Percentiles rank a stretch among this genome's conserved stretches.
phyloP scores from a whole-genome alignment of 257 asterid genomes.

The Parsonsia alboflavescens region DNA sequence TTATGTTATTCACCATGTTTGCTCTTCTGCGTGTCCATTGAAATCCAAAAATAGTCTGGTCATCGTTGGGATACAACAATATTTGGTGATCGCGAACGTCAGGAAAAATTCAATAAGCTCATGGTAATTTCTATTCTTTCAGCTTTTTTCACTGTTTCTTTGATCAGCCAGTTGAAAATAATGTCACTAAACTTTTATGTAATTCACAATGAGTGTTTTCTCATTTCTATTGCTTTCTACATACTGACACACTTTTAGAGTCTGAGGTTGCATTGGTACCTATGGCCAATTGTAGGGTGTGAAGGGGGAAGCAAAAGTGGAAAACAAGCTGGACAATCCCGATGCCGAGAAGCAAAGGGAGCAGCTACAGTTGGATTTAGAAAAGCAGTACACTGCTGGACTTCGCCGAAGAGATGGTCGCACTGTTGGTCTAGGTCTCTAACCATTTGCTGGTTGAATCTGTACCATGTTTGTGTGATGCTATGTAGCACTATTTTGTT shows the following conservation, averaged over 20 bases:
- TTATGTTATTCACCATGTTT: constrained; percentile 40
- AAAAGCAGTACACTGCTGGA: constrained; percentile 97
- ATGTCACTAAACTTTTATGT: neutral
- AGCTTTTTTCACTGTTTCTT: constrained; percentile 14
- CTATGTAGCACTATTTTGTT: neutral
- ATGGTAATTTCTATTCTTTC: constrained; percentile 62
- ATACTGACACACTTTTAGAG: constrained; percentile 93
- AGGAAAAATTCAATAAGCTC: constrained; percentile 97
- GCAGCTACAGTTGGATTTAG: constrained; percentile 85
- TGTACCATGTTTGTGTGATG: neutral
- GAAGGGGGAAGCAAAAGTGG: constrained; percentile 67
- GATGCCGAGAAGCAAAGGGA: constrained; percentile 73
- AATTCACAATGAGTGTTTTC: constrained; percentile 3
- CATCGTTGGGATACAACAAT: constrained; percentile 76
- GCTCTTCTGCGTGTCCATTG: constrained; percentile 29
- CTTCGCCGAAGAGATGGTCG: constrained; percentile 98
- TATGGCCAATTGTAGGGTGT: constrained; percentile 99
- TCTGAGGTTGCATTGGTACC: constrained; percentile 97
- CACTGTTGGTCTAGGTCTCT: constrained; percentile 95
- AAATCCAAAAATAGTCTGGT: constrained; percentile 44
- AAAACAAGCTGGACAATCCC: constrained; percentile 50
- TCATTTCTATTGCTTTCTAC: constrained; percentile 22
- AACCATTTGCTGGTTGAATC: constrained; percentile 11
- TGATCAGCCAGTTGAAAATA: neutral
- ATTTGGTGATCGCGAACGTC: constrained; percentile 88